These are phyloP conservation scores for Neonectria faginata DNA, from an alignment of 2,329 filamentous ascomycete genomes.

Conservation along the genomic window DNA sequence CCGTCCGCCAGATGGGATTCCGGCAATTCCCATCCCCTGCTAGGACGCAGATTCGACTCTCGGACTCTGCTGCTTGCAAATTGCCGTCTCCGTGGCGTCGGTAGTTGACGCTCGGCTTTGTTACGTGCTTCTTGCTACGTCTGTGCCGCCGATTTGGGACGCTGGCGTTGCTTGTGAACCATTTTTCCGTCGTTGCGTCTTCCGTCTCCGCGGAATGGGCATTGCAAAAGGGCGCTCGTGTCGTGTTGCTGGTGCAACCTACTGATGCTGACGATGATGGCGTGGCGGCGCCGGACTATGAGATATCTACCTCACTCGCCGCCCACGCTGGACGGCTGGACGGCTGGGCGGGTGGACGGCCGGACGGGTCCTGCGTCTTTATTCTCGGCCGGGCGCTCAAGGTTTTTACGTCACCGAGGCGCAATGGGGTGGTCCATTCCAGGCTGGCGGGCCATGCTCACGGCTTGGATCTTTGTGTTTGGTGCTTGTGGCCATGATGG, in stretches of 20 bases:
- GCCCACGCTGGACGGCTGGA: slow-evolving; percentile 29
- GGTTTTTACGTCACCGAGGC: slow-evolving; percentile 41
- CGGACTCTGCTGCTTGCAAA: slow-evolving; percentile 14
- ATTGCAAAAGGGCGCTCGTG: slow-evolving; percentile 12
- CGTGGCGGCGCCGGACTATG: slow-evolving; percentile 35
- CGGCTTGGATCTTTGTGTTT: slow-evolving; percentile 7
- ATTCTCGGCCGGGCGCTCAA: slow-evolving; percentile 27
- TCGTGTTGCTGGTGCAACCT: slow-evolving; percentile 6
- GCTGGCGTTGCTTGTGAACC: not conserved
- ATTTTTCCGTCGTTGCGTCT: not conserved
- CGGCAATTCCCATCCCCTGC: slow-evolving; percentile 38
- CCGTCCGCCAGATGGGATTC: slow-evolving; percentile 36
- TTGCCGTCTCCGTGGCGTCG: slow-evolving; percentile 28
- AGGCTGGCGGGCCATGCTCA: slow-evolving; percentile 20
- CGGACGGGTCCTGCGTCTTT: slow-evolving; percentile 30
- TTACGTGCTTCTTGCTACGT: slow-evolving; percentile 11
- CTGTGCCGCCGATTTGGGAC: not conserved
- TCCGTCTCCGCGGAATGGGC: not conserved
- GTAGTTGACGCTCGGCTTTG: slow-evolving; percentile 25
- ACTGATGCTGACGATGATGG: slow-evolving; percentile 37
- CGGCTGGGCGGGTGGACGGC: slow-evolving; percentile 11
- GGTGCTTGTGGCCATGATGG: slow-evolving; percentile 4
- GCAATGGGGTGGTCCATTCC: slow-evolving; percentile 36
- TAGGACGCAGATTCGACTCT: slow-evolving; percentile 23
- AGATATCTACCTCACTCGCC: slow-evolving; percentile 6